Evolutionary conservation across 2,329 filamentous ascomycete species (phyloP).

Genomic region (Sarocladium oryzae): DNA sequence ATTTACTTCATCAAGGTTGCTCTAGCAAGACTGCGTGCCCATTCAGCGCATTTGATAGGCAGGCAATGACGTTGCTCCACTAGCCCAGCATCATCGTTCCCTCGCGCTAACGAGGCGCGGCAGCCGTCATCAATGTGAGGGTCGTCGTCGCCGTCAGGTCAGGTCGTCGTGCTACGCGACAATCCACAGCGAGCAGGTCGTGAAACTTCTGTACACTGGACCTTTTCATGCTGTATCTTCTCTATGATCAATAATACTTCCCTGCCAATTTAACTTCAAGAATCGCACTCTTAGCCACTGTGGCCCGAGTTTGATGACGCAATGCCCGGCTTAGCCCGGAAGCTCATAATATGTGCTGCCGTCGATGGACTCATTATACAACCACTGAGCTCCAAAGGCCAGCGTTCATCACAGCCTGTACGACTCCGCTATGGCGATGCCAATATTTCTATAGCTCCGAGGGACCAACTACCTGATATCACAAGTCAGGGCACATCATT

Average conservation of each 20-base stretch:
- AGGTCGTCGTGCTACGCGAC: not conserved
- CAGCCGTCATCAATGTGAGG: constrained; percentile 6
- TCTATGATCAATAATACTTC: not conserved
- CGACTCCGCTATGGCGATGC: constrained; percentile 64
- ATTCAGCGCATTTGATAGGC: not conserved
- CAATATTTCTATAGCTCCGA: constrained; percentile 35
- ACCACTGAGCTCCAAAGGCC: constrained; percentile 56
- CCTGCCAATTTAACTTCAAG: not conserved
- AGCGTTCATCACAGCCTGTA: constrained; percentile 49
- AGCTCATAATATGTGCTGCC: constrained; percentile 72
- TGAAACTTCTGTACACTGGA: too few species aligned
- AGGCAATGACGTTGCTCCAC: constrained; percentile 12
- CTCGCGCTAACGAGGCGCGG: constrained; percentile 5
- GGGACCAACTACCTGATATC: constrained; percentile 39
- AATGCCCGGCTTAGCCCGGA: constrained; percentile 75
- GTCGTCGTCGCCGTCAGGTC: not conserved
- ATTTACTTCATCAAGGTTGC: too few species aligned
- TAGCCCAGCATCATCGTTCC: not conserved
- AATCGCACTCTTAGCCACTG: not conserved
- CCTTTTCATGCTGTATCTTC: not conserved
- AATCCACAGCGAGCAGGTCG: not conserved
- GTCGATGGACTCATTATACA: constrained; percentile 80
- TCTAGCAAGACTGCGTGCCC: not conserved
- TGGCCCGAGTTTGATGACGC: constrained; percentile 12
- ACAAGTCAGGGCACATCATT: constrained; percentile 43